Evolutionary conservation across 2,329 filamentous ascomycete genomes (phyloP), one percentile per base, ranked within the genome.

Genomic region (Elsinoe perseae): DNA sequence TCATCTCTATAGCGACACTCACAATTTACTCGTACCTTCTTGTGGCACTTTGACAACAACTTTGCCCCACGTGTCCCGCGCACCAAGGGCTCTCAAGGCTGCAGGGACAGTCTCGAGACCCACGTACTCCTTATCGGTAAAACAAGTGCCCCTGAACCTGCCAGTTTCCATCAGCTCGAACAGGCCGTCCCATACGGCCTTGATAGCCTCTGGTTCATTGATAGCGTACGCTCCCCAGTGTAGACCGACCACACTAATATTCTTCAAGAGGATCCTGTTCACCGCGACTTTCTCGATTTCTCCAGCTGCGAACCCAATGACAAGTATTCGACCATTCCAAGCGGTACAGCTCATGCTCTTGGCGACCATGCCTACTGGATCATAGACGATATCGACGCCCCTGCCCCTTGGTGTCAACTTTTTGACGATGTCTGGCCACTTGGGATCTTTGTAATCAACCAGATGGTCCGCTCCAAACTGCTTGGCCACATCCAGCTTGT

Each of bases 251-350:
- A 97, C 76, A 61, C 83, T 86, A 61, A 96, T 92, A 69, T 96
- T 96, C 80, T 96, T 97, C 63, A 97, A 74, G 60, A 96, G 72
- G 23, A 96, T 89, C 70, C 92, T 85, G 71, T 97, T 97, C 75
- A 95, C 83, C 10, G 90, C 87, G 40, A 97, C 82, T 74, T 93
- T 95, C 73, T 97, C 92, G 63, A 96, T 95, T 52, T 77, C 78
- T 0, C 89, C 89, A 0, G 84, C 87, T 0, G 91, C 90, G 68
- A 96, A 97, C 0, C 92, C 92, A 62, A 97, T 85, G 4, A 97
- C 83, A 42, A 96, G 73, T 56, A 97, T 79, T 10, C 91, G 80
- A 1, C 88, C 92, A 70, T 95, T 95, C 91, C 90, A 97, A 2
- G 89, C 87, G 2, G 86, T 88, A 73, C 92, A 96, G 73, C 95